Evolutionary conservation across 352 stramenopile species (phyloP).

Genomic region (Phytophthora idaei): DNA sequence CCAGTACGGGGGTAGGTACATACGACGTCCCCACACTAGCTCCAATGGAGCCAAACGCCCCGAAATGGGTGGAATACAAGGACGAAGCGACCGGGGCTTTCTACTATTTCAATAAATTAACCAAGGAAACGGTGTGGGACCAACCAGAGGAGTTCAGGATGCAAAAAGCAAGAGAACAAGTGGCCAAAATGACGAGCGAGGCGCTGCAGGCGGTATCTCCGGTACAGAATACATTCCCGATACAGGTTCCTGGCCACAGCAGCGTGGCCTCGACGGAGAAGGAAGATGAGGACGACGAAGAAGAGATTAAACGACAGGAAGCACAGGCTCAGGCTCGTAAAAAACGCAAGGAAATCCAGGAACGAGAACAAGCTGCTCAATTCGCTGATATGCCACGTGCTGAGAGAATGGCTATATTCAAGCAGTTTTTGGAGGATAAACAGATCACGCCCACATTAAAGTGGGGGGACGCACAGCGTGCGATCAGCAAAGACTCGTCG

Average conservation of each 20-base stretch:
- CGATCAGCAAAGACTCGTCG: constrained; percentile 59
- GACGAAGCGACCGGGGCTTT: constrained; percentile 68
- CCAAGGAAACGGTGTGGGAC: constrained; percentile 83
- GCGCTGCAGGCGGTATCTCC: constrained; percentile 17
- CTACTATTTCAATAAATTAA: constrained; percentile 86
- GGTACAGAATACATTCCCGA: constrained; percentile 8
- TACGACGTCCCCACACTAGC: constrained; percentile 50
- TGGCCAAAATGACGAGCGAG: constrained; percentile 65
- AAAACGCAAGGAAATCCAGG: constrained; percentile 55
- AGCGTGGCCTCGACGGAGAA: constrained; percentile 22
- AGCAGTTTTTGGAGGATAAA: constrained; percentile 73
- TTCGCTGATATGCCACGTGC: constrained; percentile 58
- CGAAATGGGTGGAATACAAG: constrained; percentile 81
- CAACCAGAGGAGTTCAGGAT: constrained; percentile 78
- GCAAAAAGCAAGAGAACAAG: constrained; percentile 72
- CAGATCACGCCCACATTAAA: constrained; percentile 72
- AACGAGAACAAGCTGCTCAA: constrained; percentile 41
- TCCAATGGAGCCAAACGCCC: neutral
- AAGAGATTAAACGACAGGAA: constrained; percentile 28
- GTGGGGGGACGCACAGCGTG: constrained; percentile 72
- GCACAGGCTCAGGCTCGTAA: constrained; percentile 30
- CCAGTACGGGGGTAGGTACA: constrained; percentile 59
- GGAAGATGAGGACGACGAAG: constrained; percentile 43
- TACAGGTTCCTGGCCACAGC: constrained; percentile 1
- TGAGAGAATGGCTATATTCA: constrained; percentile 67